phyloP scores from a whole-genome alignment of 768 basidiomycete genomes.

The Leucosporidium scottii region DNA sequence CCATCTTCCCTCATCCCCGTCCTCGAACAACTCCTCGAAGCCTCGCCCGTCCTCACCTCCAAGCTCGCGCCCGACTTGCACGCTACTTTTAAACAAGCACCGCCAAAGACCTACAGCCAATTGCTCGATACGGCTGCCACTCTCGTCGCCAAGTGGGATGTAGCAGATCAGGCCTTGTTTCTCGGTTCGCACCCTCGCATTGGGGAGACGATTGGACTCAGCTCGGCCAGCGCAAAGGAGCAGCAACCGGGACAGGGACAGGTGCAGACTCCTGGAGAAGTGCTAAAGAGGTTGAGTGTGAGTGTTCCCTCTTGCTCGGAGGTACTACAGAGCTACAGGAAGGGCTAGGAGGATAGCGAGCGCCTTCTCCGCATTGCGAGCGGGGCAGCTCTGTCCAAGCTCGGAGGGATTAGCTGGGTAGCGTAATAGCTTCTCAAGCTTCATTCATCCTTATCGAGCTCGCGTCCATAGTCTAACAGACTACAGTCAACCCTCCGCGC shows the following conservation, averaged over 20 bases:
- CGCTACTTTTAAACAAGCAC: constrained; percentile 4
- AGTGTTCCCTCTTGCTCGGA: not conserved
- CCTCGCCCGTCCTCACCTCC: constrained; percentile 37
- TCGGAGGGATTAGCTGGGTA: not conserved
- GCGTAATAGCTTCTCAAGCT: not conserved
- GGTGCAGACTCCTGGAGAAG: constrained; percentile 36
- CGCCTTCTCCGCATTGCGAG: not conserved
- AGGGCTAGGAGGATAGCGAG: not conserved
- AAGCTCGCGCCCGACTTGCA: constrained; percentile 41
- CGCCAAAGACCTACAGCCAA: constrained; percentile 24
- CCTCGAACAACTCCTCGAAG: constrained; percentile 42
- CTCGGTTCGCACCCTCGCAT: constrained; percentile 46
- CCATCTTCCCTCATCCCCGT: constrained; percentile 11
- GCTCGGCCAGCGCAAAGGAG: constrained; percentile 42
- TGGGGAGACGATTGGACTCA: constrained; percentile 40
- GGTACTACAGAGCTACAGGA: not conserved
- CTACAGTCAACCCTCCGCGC: not conserved
- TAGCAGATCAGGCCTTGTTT: constrained; percentile 41
- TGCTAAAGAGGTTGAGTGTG: constrained; percentile 39
- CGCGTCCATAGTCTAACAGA: not conserved
- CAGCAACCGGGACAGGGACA: constrained; percentile 36
- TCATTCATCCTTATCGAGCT: not conserved
- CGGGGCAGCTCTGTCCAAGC: not conserved
- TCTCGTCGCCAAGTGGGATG: constrained; percentile 34
- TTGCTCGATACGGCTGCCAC: constrained; percentile 36